A percentile compares a stretch with the other conserved stretches of the same genome.
These are phyloP conservation scores for Tetrahymena borealis DNA, from an alignment of 73 alveolate species.

Conservation along the genomic window DNA sequence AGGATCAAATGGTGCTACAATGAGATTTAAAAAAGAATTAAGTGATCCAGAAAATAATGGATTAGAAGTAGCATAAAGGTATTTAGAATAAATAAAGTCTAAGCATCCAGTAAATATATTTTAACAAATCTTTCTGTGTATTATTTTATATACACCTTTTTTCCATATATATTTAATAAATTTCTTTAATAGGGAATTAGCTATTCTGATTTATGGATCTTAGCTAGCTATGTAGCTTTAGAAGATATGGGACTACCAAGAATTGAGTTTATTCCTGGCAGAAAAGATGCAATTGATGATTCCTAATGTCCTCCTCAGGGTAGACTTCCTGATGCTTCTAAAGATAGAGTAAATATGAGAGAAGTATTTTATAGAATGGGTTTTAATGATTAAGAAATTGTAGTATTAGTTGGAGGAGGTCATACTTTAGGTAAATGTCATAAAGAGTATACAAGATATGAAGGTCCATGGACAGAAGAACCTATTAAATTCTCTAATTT, in stretches of 20 bases:
- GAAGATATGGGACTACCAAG: conserved; percentile 63
- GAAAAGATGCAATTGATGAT: conserved; percentile 45
- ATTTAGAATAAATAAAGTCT: conserved; percentile 41
- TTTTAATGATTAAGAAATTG: conserved; percentile 49
- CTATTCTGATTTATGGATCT: conserved; percentile 47
- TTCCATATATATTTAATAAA: background rate
- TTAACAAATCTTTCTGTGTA: too few relatives aligned
- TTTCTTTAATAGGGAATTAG: background rate
- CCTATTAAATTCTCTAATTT: conserved; percentile 66
- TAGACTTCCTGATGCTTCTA: conserved; percentile 35
- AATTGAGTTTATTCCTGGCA: conserved; percentile 55
- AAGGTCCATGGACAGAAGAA: conserved; percentile 58
- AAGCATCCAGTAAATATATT: conserved; percentile 41
- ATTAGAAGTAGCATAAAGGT: conserved; percentile 40
- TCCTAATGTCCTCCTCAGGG: conserved; percentile 31
- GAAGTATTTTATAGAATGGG: conserved; percentile 45
- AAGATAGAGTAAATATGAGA: conserved; percentile 3
- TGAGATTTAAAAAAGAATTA: conserved; percentile 25
- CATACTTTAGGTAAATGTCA: conserved; percentile 58
- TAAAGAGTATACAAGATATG: conserved; percentile 41
- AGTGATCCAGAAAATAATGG: conserved; percentile 46
- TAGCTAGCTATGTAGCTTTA: conserved; percentile 69
- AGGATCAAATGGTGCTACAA: conserved; percentile 52
- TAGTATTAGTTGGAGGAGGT: conserved; percentile 54
- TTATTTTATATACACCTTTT: too few relatives aligned